Conservation (phyloP, 2,329 filamentous ascomycete species). For the Colletotrichum sp. region DNA sequence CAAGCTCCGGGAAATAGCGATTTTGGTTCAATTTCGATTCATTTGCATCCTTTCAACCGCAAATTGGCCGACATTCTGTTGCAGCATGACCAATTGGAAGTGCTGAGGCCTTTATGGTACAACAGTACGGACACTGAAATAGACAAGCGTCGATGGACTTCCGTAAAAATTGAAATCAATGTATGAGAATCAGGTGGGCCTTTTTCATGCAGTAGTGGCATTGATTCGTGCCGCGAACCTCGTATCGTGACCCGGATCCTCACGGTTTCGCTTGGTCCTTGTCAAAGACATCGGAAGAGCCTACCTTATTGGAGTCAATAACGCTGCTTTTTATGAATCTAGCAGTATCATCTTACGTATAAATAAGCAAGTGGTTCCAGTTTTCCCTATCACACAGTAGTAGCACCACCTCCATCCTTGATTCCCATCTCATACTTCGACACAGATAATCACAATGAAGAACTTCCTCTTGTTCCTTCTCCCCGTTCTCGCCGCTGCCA, state of each 20-base stretch:
- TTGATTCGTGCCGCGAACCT: not conserved
- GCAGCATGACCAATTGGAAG: not conserved
- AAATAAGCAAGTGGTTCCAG: not conserved
- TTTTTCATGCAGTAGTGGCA: not conserved
- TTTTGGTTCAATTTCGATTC: constrained; percentile 43
- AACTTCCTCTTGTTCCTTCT: constrained; percentile 36
- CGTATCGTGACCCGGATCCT: not conserved
- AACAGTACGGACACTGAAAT: not conserved
- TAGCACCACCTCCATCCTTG: not conserved
- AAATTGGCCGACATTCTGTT: constrained; percentile 32
- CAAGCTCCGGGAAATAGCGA: not conserved
- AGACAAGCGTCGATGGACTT: not conserved
- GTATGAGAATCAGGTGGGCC: not conserved
- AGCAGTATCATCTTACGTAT: not conserved
- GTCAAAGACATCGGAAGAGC: not conserved
- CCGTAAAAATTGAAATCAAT: not conserved
- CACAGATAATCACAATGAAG: constrained; percentile 38
- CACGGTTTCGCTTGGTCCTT: not conserved
- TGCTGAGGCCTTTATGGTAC: not conserved
- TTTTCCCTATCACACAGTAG: not conserved
- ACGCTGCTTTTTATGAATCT: not conserved
- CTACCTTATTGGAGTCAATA: not conserved
- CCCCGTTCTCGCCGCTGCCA: constrained; percentile 41
- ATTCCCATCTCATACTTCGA: not conserved
- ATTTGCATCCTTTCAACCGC: constrained; percentile 50